These are phyloP conservation scores for Ceratocystis colombiana DNA, from an alignment of 2,329 filamentous ascomycete species.

Conservation along the genomic window DNA sequence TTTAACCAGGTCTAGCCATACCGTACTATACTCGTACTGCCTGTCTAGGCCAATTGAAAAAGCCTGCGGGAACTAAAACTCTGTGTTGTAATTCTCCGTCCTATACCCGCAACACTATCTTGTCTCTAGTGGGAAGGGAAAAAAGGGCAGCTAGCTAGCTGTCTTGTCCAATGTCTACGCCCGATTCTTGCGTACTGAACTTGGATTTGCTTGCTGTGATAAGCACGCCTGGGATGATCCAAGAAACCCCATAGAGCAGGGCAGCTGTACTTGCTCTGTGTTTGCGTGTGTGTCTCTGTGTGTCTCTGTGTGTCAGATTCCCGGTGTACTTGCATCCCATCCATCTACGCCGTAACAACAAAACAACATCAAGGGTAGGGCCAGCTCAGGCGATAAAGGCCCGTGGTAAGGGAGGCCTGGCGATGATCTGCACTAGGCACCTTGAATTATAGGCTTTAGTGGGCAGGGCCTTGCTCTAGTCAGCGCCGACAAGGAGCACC, in stretches of 20 bases:
- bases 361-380: neutral
- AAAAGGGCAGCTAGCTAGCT: neutral
- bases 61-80: neutral
- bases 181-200: neutral
- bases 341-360: neutral
- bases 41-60: neutral
- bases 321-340: neutral
- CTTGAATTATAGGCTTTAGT: neutral
- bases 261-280: neutral
- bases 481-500: neutral
- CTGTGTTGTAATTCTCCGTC: neutral
- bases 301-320: neutral
- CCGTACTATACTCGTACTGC: too few species aligned
- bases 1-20: neutral
- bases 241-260: neutral
- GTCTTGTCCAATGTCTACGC: neutral
- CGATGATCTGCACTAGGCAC: neutral
- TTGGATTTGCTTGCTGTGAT: neutral
- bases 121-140: neutral
- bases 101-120: neutral
- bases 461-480: neutral
- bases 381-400: neutral
- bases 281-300: neutral
- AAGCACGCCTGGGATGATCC: constrained; percentile 6
- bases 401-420: neutral